Conservation (phyloP, 1,284 basidiomycete genomes). For the Ceratobasidium sp. region DNA sequence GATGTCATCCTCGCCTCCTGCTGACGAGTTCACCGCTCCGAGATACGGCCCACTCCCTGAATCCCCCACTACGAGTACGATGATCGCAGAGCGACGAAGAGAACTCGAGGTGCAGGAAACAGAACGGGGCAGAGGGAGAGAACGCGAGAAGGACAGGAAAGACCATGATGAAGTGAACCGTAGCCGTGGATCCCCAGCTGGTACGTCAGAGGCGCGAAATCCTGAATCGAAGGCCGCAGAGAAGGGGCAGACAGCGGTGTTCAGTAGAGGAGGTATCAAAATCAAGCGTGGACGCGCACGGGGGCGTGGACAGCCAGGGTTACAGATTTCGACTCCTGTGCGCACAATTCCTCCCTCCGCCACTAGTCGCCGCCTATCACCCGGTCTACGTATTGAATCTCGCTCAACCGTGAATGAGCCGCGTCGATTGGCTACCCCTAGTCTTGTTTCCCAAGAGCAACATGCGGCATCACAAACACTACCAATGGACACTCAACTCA, state of each 20-base stretch:
- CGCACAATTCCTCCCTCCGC: not conserved
- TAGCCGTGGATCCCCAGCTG: constrained; percentile 15
- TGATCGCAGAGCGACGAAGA: constrained; percentile 34
- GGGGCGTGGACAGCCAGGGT: constrained; percentile 13
- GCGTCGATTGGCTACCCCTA: not conserved
- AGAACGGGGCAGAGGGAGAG: constrained; percentile 8
- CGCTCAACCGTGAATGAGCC: not conserved
- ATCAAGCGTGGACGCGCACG: constrained; percentile 13
- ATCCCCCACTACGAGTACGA: constrained; percentile 24
- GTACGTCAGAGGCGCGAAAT: not conserved
- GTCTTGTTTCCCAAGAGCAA: not conserved
- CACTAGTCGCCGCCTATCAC: not conserved
- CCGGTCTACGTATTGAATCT: constrained; percentile 16
- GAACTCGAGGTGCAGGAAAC: constrained; percentile 13
- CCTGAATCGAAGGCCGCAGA: not conserved
- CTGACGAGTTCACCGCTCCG: constrained; percentile 32
- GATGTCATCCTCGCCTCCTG: constrained; percentile 17
- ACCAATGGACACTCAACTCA: not conserved
- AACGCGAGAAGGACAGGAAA: constrained; percentile 1
- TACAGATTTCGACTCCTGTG: constrained; percentile 20
- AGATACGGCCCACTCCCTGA: constrained; percentile 32
- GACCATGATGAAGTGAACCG: not conserved
- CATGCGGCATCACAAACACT: not conserved
- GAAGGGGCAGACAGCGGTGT: not conserved
- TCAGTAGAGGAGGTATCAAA: not conserved